Evolutionary conservation across 2,329 filamentous ascomycete species (phyloP).

Genomic region (Sporothrix brasiliensis): DNA sequence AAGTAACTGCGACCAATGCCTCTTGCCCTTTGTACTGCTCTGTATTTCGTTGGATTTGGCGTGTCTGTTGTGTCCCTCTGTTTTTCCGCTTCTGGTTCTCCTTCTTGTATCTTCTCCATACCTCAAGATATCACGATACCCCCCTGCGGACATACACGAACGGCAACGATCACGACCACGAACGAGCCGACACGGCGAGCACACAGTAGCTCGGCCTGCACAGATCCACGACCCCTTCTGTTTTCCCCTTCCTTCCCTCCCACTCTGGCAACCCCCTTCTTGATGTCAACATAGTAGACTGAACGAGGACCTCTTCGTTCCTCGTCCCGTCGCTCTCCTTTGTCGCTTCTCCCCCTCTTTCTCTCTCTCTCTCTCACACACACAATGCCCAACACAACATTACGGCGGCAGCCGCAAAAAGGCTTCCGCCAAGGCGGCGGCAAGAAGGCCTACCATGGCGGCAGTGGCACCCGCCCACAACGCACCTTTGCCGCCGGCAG

Average conservation of each 20-base stretch:
- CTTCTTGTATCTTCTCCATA: not conserved
- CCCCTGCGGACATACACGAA: not conserved
- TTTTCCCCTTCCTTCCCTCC: not conserved
- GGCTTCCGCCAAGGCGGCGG: slow-evolving; percentile 66
- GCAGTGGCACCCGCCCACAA: slow-evolving; percentile 48
- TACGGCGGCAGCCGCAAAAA: slow-evolving; percentile 62
- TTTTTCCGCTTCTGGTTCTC: not conserved
- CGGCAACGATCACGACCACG: slow-evolving; percentile 21
- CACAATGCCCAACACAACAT: slow-evolving; percentile 61
- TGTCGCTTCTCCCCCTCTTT: not conserved
- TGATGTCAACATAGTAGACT: slow-evolving; percentile 24
- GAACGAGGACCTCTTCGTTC: slow-evolving; percentile 11
- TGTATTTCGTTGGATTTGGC: not conserved
- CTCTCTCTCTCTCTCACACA: not conserved
- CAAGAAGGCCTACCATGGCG: slow-evolving; percentile 72
- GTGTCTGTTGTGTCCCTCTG: not conserved
- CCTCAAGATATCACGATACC: slow-evolving; percentile 29
- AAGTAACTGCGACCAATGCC: slow-evolving; percentile 6
- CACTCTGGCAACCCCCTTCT: not conserved
- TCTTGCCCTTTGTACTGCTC: slow-evolving; percentile 21
- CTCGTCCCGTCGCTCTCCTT: not conserved
- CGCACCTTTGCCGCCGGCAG: slow-evolving; percentile 79
- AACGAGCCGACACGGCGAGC: not conserved
- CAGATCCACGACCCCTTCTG: not conserved
- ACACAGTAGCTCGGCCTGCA: not conserved